Conservation (phyloP, 371 early-diverging fungal genomes). For the Rhizopus arrhizus region DNA sequence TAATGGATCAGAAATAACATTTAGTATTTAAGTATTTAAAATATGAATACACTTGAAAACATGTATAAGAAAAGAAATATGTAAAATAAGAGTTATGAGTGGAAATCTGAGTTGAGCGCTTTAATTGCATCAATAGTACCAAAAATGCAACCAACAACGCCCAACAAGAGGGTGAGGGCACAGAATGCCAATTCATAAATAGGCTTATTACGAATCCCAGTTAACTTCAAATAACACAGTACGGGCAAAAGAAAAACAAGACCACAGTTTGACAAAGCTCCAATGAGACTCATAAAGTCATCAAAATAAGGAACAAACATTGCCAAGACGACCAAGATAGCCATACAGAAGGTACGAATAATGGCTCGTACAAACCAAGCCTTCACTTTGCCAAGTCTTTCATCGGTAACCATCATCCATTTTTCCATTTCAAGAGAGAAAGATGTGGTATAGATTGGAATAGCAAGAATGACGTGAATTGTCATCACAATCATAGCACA, state of each 20-base stretch:
- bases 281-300: conserved; percentile 68
- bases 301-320: conserved; percentile 63
- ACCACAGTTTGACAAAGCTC: conserved; percentile 61
- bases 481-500: conserved; percentile 75
- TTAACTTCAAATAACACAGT: conserved; percentile 58
- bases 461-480: conserved; percentile 77
- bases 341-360: conserved; percentile 47
- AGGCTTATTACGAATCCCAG: conserved; percentile 47
- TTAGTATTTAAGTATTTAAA: no score
- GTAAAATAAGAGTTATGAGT: background rate
- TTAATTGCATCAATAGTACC: conserved; percentile 60
- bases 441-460: conserved; percentile 77
- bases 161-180: conserved; percentile 52
- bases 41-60: background rate
- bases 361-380: conserved; percentile 49
- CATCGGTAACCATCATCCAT: conserved; percentile 33
- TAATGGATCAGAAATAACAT: no score
- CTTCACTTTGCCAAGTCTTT: conserved; percentile 19
- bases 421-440: conserved; percentile 72
- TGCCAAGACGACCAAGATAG: conserved; percentile 46
- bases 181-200: conserved; percentile 47
- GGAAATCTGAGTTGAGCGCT: conserved; percentile 46
- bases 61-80: background rate
- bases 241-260: conserved; percentile 64
- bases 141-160: conserved; percentile 55